These are phyloP conservation scores for Aspergillus spinulosporus DNA, from an alignment of 2,329 filamentous ascomycete genomes.

Conservation along the genomic window DNA sequence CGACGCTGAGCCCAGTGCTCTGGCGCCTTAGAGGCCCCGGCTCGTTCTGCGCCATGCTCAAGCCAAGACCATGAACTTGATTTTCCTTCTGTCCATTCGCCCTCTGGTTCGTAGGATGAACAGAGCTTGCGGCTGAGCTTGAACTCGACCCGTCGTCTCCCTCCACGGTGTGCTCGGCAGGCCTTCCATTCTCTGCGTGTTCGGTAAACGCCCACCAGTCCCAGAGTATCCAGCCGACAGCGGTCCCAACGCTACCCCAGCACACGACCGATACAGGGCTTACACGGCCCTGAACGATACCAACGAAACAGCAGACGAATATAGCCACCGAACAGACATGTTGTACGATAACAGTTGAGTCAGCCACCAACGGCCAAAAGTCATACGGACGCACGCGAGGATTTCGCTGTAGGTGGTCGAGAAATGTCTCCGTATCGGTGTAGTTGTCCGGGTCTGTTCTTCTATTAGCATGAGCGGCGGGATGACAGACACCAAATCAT, in stretches of 20 bases:
- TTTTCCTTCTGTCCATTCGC: slow-evolving; percentile 32
- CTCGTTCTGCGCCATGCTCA: slow-evolving; percentile 42
- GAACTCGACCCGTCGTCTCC: slow-evolving; percentile 44
- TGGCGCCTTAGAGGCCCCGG: slow-evolving; percentile 33
- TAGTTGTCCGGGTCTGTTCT: slow-evolving; percentile 90
- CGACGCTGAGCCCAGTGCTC: slow-evolving; percentile 36
- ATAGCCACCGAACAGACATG: slow-evolving; percentile 94
- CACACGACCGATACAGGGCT: slow-evolving; percentile 86
- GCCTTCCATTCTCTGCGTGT: slow-evolving; percentile 48
- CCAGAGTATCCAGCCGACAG: slow-evolving; percentile 87
- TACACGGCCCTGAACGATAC: slow-evolving; percentile 83
- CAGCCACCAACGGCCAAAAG: slow-evolving; percentile 94
- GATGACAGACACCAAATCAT: background rate
- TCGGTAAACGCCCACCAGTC: slow-evolving; percentile 83
- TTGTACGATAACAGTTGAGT: slow-evolving; percentile 94
- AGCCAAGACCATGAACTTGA: slow-evolving; percentile 45
- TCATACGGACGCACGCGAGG: slow-evolving; percentile 92
- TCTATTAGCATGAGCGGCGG: background rate
- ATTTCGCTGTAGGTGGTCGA: slow-evolving; percentile 93
- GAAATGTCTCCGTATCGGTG: slow-evolving; percentile 93
- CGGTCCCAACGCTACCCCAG: slow-evolving; percentile 78
- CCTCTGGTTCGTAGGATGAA: slow-evolving; percentile 28
- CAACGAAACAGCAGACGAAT: slow-evolving; percentile 90
- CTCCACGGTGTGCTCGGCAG: slow-evolving; percentile 30
- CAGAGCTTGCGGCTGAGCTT: slow-evolving; percentile 38